Conservation (phyloP, 306 rosid genomes). For the Fagus crenata region DNA sequence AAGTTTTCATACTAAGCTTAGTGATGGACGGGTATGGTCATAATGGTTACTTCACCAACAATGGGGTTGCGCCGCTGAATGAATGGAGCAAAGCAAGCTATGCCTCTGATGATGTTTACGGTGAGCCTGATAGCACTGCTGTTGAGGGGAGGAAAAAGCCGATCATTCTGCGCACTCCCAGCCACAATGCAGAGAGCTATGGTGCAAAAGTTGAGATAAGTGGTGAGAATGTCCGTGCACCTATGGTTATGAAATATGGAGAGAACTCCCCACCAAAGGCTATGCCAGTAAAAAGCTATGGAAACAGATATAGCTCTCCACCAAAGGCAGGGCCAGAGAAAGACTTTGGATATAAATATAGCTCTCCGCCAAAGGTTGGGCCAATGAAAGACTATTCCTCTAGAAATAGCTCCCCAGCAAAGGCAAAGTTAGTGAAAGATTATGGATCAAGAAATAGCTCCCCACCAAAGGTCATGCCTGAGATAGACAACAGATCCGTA, state of each 20-base stretch:
- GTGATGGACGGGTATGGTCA: conserved; percentile 42
- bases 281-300: background rate
- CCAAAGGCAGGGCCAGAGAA: background rate
- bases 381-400: background rate
- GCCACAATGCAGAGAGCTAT: background rate
- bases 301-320: background rate
- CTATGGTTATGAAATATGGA: background rate
- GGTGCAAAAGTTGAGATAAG: conserved; percentile 23
- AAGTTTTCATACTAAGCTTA: conserved; percentile 3
- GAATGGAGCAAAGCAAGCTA: conserved; percentile 29
- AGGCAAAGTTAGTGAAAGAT: background rate
- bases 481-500: too few relatives aligned
- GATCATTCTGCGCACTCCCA: background rate
- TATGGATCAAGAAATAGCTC: conserved; percentile 6
- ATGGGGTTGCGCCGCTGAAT: background rate
- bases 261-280: background rate
- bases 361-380: background rate
- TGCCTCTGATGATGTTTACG: conserved; percentile 4
- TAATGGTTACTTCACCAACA: conserved; percentile 29
- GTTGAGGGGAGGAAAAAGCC: conserved; percentile 20
- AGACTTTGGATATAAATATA: conserved; percentile 3
- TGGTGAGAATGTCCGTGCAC: conserved; percentile 14
- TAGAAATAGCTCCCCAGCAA: background rate
- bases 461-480: too few relatives aligned
- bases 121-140: conserved; percentile 8